Evolutionary conservation across 768 basidiomycete species (phyloP).

Genomic region (Tricholoma flavovirens): DNA sequence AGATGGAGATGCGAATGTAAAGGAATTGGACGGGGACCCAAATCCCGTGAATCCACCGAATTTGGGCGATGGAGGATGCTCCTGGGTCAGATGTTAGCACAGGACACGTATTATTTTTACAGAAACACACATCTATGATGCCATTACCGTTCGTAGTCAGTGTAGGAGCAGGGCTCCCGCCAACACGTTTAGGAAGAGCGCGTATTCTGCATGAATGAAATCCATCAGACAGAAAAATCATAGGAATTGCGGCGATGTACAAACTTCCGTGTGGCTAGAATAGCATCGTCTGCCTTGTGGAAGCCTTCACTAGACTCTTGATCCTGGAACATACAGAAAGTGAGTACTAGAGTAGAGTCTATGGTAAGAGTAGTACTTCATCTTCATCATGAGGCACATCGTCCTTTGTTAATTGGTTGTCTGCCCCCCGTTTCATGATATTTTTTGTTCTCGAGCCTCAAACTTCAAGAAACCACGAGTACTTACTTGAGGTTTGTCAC

Average conservation of each 20-base stretch:
- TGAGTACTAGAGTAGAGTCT: background rate
- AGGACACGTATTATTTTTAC: constrained; percentile 1
- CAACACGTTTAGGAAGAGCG: constrained; percentile 49
- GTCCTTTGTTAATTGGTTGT: constrained; percentile 63
- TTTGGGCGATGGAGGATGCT: constrained; percentile 33
- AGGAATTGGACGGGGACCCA: constrained; percentile 27
- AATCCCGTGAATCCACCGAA: constrained; percentile 52
- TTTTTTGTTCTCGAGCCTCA: background rate
- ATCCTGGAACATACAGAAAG: constrained; percentile 21
- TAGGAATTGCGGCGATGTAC: constrained; percentile 19
- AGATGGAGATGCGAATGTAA: constrained; percentile 11
- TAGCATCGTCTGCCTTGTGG: constrained; percentile 53
- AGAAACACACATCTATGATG: constrained; percentile 14
- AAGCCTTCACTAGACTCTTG: constrained; percentile 41
- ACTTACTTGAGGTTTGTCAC: background rate
- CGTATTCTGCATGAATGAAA: constrained; percentile 46
- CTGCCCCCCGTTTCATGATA: constrained; percentile 71
- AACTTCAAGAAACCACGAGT: background rate
- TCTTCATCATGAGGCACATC: constrained; percentile 36
- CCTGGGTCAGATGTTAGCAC: constrained; percentile 5
- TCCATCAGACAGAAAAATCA: background rate
- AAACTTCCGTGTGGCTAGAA: constrained; percentile 53
- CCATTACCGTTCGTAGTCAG: constrained; percentile 19
- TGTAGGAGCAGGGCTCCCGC: constrained; percentile 17
- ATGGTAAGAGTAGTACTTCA: constrained; percentile 18